phyloP scores from a whole-genome alignment of 805 yeast genomes.

The Barnettozyma sp. region DNA sequence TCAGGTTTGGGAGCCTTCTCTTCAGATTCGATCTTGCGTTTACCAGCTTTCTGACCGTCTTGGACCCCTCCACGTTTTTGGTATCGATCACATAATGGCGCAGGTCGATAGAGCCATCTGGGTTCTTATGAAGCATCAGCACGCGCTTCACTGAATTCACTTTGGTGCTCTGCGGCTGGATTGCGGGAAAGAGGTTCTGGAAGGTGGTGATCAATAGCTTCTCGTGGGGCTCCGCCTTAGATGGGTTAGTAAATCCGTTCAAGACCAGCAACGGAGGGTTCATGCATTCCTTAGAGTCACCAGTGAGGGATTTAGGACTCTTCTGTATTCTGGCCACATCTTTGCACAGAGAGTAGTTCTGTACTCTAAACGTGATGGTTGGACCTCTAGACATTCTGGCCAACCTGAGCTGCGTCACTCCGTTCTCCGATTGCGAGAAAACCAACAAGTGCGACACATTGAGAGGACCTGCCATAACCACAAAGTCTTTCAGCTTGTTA shows the following conservation, averaged over 20 bases:
- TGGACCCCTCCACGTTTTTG: slow-evolving; percentile 60
- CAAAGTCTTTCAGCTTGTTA: slow-evolving; percentile 82
- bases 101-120: slow-evolving; percentile 66
- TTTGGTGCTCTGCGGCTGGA: slow-evolving; percentile 76
- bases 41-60: slow-evolving; percentile 22
- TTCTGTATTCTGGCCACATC: slow-evolving; percentile 67
- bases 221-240: slow-evolving; percentile 61
- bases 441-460: slow-evolving; percentile 86
- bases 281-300: slow-evolving; percentile 51
- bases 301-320: slow-evolving; percentile 71
- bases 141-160: slow-evolving; percentile 77
- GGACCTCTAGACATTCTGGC: slow-evolving; percentile 94
- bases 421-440: slow-evolving; percentile 77
- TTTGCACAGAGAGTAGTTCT: slow-evolving; percentile 70
- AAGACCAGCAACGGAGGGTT: slow-evolving; percentile 87
- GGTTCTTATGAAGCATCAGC: slow-evolving; percentile 68
- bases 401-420: slow-evolving; percentile 74
- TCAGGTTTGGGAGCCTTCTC: slow-evolving; percentile 27
- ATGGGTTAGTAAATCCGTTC: slow-evolving; percentile 77
- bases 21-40: slow-evolving; percentile 20
- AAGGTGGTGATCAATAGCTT: slow-evolving; percentile 81
- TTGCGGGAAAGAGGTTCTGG: slow-evolving; percentile 94
- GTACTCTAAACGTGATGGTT: slow-evolving; percentile 74
- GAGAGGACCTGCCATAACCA: slow-evolving; percentile 98
- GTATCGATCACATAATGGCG: slow-evolving; percentile 90